Evolutionary conservation across 306 rosid species (phyloP), one percentile per base, ranked within the genome.

Genomic region (Astragalus glycyphyllos): DNA sequence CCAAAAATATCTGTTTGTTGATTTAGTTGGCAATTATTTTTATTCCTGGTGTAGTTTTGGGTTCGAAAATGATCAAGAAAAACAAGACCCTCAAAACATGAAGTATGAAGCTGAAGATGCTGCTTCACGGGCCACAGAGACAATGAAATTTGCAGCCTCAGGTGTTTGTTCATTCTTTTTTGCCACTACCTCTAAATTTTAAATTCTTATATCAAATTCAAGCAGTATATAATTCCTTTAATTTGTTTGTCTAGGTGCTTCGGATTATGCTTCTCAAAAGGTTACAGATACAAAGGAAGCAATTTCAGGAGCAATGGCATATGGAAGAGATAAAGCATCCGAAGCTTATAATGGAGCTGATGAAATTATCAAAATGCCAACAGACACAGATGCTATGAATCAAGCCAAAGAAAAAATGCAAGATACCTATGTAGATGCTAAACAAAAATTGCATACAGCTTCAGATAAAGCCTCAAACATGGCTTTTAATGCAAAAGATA

Each of bases 101-200:
- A 79, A 41, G 77, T 37, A 73, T 41, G 15, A 47, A 35, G 84
- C 77, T 23, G 86, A 60, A 72, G 86, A 71, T 31, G 90, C 81
- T 59, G 89, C 90, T 48, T 77, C 68, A 17, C 81, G 37, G 46
- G 79, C 86, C 54, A 68, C 81, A 5, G 78, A 73, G 4, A 73
- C 69, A 68, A 35, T 78, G 41, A 74, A 65, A 37, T 76, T 88
- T 67, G 79, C 82, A 23, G 83, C 81, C 17, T 79, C 84, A 1
- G 90, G 96, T 86, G 71, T 41, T 41, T 44, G 26, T 63, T 71
- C 53, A 57, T 54, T 50, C 44, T 40, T 35, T 2, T 35, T 5
- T 57, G 3, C 34, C 23, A 32, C 42, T 20, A 45, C 31, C 20
- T 56, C 17, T 58, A 10, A 1, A 14, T 13, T 40, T 45, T 51